phyloP scores from a whole-genome alignment of 2,329 filamentous ascomycete species.

The Arthroderma sp. region DNA sequence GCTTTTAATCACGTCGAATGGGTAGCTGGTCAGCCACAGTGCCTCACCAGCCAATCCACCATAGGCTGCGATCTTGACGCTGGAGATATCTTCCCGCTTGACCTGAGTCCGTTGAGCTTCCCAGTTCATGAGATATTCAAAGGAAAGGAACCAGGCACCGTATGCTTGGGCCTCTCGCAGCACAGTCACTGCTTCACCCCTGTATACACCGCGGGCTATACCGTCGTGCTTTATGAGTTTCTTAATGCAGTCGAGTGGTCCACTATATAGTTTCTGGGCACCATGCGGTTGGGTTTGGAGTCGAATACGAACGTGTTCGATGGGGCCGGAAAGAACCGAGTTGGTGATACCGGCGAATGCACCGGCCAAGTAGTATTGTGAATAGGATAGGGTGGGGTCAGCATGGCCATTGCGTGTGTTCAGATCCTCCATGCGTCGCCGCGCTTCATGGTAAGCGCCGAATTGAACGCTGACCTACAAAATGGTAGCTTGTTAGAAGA shows the following conservation, averaged over 20 bases:
- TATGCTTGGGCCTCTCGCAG: conserved; percentile 88
- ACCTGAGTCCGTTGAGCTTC: conserved; percentile 68
- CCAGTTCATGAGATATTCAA: conserved; percentile 90
- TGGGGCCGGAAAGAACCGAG: conserved; percentile 73
- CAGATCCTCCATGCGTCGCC: conserved; percentile 66
- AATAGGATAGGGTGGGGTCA: conserved; percentile 51
- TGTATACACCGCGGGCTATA: conserved; percentile 63
- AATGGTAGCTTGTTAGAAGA: conserved; percentile 2
- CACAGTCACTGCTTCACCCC: conserved; percentile 74
- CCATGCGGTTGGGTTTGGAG: conserved; percentile 94
- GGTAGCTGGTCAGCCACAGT: conserved; percentile 86
- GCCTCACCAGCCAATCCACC: conserved; percentile 88
- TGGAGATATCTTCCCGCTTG: conserved; percentile 63
- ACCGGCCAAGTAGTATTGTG: conserved; percentile 79
- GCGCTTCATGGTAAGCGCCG: conserved; percentile 86
- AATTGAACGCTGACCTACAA: conserved; percentile 75
- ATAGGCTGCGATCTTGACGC: conserved; percentile 78
- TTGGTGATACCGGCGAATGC: conserved; percentile 90
- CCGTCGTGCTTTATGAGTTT: conserved; percentile 62
- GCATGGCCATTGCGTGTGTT: conserved; percentile 41
- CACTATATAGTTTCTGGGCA: conserved; percentile 59
- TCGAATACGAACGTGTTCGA: conserved; percentile 93
- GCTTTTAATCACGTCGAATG: conserved; percentile 95
- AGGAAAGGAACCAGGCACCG: conserved; percentile 86
- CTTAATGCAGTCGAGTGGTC: conserved; percentile 79